These are phyloP conservation scores for Amylostereum chailletii DNA, from an alignment of 1,284 basidiomycete species.

Conservation along the genomic window DNA sequence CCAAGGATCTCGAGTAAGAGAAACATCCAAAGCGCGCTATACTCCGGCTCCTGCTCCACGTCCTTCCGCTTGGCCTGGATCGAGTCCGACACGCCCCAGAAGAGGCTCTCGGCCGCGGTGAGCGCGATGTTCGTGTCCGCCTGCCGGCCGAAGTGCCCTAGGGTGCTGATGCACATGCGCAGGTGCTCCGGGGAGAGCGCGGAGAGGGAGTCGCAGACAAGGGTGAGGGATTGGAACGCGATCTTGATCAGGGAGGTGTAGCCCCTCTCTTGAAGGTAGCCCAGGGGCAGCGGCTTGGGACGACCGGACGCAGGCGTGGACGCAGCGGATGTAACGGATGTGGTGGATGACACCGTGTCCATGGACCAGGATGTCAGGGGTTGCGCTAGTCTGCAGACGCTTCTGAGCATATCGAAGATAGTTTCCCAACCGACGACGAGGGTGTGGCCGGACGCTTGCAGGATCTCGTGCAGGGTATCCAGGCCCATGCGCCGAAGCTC, in stretches of 20 bases:
- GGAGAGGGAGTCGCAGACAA: conserved; percentile 90
- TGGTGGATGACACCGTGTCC: too few species aligned
- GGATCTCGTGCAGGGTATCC: conserved; percentile 81
- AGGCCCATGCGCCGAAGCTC: conserved; percentile 84
- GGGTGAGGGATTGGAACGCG: conserved; percentile 87
- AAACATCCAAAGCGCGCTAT: conserved; percentile 87
- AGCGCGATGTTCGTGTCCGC: conserved; percentile 93
- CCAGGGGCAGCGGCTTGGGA: conserved; percentile 39
- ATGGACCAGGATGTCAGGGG: conserved; percentile 17
- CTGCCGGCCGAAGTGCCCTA: conserved; percentile 88
- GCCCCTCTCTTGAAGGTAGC: conserved; percentile 54
- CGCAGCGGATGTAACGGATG: conserved; percentile 13
- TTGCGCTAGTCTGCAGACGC: conserved; percentile 58
- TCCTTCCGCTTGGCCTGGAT: conserved; percentile 75
- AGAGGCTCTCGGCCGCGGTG: conserved; percentile 80
- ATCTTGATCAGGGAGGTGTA: conserved; percentile 71
- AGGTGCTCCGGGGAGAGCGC: conserved; percentile 76
- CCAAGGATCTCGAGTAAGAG: conserved; percentile 79
- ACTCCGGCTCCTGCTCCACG: conserved; percentile 56
- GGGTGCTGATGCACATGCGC: conserved; percentile 79
- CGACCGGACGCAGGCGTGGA: conserved; percentile 29
- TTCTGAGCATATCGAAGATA: conserved; percentile 85
- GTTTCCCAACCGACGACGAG: conserved; percentile 87
- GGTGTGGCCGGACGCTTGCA: conserved; percentile 88
- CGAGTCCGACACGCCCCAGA: conserved; percentile 92